These are phyloP conservation scores for Amoebophrya sp. DNA, from an alignment of 169 alveolate genomes.

Conservation along the genomic window DNA sequence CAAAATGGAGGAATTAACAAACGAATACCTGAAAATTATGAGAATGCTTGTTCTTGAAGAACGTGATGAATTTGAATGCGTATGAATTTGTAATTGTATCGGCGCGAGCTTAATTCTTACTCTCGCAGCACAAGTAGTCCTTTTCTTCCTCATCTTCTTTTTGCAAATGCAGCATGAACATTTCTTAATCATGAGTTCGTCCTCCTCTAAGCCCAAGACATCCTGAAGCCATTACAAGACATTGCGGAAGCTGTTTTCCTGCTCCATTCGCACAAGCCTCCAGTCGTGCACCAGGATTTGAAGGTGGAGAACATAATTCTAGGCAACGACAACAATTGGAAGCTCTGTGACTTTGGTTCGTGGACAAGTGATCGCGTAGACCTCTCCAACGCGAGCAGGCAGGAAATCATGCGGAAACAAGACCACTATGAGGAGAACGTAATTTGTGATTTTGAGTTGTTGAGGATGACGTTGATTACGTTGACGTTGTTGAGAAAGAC, in stretches of 20 bases:
- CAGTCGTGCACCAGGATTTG: neutral
- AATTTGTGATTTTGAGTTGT: neutral
- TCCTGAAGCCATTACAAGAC: constrained; percentile 6
- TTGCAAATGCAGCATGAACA: no score
- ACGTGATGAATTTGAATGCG: no score
- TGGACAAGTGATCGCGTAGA: neutral
- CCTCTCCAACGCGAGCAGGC: neutral
- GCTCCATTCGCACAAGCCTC: neutral
- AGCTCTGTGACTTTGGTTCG: neutral
- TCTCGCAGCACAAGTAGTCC: no score
- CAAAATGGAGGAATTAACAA: no score
- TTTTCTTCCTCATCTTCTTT: no score
- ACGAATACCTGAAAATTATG: no score
- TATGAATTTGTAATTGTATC: no score
- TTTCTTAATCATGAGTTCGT: no score
- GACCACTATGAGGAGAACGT: neutral
- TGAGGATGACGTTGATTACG: neutral
- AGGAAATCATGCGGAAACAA: constrained; percentile 8
- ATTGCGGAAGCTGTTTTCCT: neutral
- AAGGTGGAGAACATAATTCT: neutral
- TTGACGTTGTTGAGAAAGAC: no score
- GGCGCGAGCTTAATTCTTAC: no score
- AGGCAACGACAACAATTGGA: constrained; percentile 2
- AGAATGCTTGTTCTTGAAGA: no score
- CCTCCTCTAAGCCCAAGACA: neutral